Conservation (phyloP, 192 early-diverging fungal species). For the Coemansia sp. region DNA sequence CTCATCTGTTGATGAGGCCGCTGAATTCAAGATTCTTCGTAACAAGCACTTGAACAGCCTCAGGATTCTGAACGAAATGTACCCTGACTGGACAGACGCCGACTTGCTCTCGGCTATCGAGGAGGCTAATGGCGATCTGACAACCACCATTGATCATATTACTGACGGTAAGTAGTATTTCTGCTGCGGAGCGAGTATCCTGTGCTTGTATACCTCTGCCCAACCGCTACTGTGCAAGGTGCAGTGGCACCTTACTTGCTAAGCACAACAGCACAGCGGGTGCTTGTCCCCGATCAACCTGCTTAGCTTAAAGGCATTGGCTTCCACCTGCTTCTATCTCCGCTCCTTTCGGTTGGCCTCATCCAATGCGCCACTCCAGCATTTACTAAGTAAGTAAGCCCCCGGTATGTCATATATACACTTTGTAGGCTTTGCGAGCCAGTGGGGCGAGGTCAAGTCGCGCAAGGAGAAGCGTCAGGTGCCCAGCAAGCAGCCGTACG, state of each 20-base stretch:
- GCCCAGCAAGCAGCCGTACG: conserved; percentile 48
- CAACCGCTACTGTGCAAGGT: neutral
- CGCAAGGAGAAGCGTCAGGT: conserved; percentile 58
- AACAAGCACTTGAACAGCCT: conserved; percentile 62
- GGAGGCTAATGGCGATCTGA: conserved; percentile 85
- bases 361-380: conserved; percentile 1
- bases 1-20: conserved; percentile 32
- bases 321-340: neutral
- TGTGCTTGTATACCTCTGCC: neutral
- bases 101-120: conserved; percentile 83
- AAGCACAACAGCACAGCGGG: neutral
- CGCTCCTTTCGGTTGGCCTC: conserved; percentile 2
- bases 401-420: neutral
- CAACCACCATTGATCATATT: conserved; percentile 77
- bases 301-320: neutral
- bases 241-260: neutral
- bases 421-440: conserved; percentile 67
- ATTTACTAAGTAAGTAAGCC: neutral
- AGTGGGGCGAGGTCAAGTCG: conserved; percentile 89
- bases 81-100: conserved; percentile 82
- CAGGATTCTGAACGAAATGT: conserved; percentile 66
- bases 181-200: neutral
- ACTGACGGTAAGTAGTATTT: conserved; percentile 62
- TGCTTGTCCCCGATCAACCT: neutral
- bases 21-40: conserved; percentile 64